Percentiles rank a stretch among this genome's conserved stretches.
phyloP scores from a whole-genome alignment of 306 rosid species.

The Ceratonia siliqua region DNA sequence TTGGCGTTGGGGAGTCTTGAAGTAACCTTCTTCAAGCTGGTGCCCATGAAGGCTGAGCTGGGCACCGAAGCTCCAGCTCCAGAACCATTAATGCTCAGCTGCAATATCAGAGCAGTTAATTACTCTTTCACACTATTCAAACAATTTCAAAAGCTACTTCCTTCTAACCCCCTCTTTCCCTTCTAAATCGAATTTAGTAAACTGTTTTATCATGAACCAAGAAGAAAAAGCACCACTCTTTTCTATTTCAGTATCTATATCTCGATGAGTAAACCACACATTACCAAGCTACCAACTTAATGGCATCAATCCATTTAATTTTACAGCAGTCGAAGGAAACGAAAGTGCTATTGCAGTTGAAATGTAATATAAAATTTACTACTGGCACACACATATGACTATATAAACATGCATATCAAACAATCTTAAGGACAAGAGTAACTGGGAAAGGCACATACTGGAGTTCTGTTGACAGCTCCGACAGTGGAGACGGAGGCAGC shows the following conservation, averaged over 20 bases:
- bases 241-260: not conserved
- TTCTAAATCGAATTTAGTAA: no score
- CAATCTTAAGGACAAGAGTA: not conserved
- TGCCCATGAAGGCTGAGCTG: constrained; percentile 70
- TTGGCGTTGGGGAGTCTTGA: constrained; percentile 51
- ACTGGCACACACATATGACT: not conserved
- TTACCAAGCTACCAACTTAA: not conserved
- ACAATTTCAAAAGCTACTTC: not conserved
- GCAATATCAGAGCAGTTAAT: constrained; percentile 28
- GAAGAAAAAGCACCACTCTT: not conserved
- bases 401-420: not conserved
- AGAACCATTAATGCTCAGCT: constrained; percentile 69
- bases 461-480: constrained; percentile 76
- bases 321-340: not conserved
- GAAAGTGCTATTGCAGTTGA: not conserved
- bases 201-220: not conserved
- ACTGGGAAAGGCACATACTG: constrained; percentile 42
- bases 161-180: no score
- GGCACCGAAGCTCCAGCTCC: constrained; percentile 57
- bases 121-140: not conserved
- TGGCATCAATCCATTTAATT: not conserved
- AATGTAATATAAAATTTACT: no score
- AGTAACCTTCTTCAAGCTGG: constrained; percentile 73
- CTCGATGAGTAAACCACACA: not conserved
- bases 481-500: constrained; percentile 84